phyloP scores from a whole-genome alignment of 208 protist genomes.

The Entamoeba invadens region DNA sequence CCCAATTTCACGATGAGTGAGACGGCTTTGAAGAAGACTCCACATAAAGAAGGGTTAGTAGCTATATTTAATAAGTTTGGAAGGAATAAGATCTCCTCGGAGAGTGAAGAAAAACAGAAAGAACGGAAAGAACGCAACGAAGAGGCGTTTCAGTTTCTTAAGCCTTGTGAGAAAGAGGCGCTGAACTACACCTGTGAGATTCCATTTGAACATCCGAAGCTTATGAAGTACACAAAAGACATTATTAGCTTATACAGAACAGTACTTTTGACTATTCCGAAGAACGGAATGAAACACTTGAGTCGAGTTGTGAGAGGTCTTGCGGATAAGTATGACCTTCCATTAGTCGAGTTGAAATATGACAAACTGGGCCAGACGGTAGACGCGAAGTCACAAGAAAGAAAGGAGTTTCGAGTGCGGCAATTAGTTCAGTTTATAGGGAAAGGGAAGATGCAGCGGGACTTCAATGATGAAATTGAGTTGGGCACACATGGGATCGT shows the following conservation, averaged over 20 bases:
- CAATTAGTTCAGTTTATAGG: neutral
- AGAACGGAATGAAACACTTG: neutral
- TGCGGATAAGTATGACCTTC: neutral
- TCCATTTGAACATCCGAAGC: neutral
- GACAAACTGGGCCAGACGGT: neutral
- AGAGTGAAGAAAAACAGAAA: neutral
- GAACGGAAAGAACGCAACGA: neutral
- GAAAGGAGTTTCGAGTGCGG: neutral
- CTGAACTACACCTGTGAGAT: neutral
- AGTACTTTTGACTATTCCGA: neutral
- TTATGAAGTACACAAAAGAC: neutral
- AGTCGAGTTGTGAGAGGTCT: neutral
- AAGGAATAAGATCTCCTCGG: neutral
- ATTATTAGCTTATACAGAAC: neutral
- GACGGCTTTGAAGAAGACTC: neutral
- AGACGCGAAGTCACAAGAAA: neutral
- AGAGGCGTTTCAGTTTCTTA: neutral
- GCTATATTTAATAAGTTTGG: neutral
- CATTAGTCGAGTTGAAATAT: neutral
- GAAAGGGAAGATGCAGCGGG: neutral
- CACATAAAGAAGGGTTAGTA: neutral
- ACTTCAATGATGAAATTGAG: neutral
- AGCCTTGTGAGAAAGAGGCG: neutral
- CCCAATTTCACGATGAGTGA: neutral
- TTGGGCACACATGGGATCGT: neutral